A percentile compares a stretch with the other conserved stretches of the same genome.
phyloP scores from a whole-genome alignment of 441 rosid species.

The Populus tomentosa region DNA sequence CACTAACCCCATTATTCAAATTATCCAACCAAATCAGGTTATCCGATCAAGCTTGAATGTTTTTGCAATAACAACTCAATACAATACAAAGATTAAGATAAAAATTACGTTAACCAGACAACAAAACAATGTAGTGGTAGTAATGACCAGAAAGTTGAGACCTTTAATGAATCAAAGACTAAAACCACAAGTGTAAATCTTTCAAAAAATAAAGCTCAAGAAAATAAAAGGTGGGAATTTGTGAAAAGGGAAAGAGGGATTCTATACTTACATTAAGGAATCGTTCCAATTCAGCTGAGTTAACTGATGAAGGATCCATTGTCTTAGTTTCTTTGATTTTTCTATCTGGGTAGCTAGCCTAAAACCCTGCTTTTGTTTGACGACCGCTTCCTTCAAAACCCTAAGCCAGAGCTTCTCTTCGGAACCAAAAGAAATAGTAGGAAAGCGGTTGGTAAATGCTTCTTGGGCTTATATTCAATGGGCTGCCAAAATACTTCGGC shows the following conservation, averaged over 20 bases:
- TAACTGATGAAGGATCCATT: conserved; percentile 57
- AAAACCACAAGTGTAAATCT: too few species aligned
- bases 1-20: background rate
- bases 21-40: background rate
- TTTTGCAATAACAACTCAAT: background rate
- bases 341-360: background rate
- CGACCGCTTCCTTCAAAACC: conserved; percentile 5
- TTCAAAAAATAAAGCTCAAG: background rate
- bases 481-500: background rate
- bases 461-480: background rate
- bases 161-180: background rate
- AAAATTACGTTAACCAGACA: background rate
- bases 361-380: background rate
- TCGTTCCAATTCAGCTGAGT: conserved; percentile 56
- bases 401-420: background rate
- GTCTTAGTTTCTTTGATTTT: background rate
- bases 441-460: background rate
- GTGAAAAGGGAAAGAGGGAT: background rate
- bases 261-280: conserved; percentile 50
- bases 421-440: background rate
- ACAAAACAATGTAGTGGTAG: background rate
- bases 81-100: background rate
- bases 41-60: background rate
- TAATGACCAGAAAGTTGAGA: background rate
- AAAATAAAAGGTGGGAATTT: background rate